A percentile compares a stretch with the other conserved stretches of the same genome.
phyloP scores from a whole-genome alignment of 805 yeast genomes.

The Saturnispora ahearnii region DNA sequence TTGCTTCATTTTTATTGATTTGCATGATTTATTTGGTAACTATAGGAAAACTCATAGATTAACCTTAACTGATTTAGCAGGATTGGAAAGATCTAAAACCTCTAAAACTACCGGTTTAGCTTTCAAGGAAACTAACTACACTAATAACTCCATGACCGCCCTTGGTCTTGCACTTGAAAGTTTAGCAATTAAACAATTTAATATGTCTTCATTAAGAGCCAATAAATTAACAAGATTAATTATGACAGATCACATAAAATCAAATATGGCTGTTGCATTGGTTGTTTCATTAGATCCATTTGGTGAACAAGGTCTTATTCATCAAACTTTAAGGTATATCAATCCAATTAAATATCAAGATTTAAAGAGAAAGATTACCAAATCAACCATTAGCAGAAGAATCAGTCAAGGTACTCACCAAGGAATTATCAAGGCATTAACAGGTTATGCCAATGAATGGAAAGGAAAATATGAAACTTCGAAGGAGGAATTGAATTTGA shows the following conservation, averaged over 20 bases:
- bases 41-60: conserved; percentile 29
- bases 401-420: background rate
- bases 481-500: conserved; percentile 6
- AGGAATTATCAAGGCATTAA: conserved; percentile 9
- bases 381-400: background rate
- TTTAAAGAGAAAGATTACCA: conserved; percentile 16
- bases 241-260: conserved; percentile 35
- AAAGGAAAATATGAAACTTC: background rate
- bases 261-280: conserved; percentile 25
- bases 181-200: conserved; percentile 30
- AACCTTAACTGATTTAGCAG: conserved; percentile 43
- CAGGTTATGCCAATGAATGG: conserved; percentile 1
- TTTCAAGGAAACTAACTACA: conserved; percentile 39
- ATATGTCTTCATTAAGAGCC: conserved; percentile 37
- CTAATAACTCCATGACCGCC: conserved; percentile 41
- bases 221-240: conserved; percentile 42
- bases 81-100: conserved; percentile 40
- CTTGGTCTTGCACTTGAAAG: conserved; percentile 40
- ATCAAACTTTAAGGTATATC: conserved; percentile 25
- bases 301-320: conserved; percentile 29
- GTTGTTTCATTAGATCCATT: conserved; percentile 33
- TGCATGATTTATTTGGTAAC: conserved; percentile 16
- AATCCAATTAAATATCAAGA: conserved; percentile 25
- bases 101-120: conserved; percentile 38
- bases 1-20: conserved; percentile 35